phyloP scores from a whole-genome alignment of 2,329 filamentous ascomycete species.

The Xylariaceae sp. region DNA sequence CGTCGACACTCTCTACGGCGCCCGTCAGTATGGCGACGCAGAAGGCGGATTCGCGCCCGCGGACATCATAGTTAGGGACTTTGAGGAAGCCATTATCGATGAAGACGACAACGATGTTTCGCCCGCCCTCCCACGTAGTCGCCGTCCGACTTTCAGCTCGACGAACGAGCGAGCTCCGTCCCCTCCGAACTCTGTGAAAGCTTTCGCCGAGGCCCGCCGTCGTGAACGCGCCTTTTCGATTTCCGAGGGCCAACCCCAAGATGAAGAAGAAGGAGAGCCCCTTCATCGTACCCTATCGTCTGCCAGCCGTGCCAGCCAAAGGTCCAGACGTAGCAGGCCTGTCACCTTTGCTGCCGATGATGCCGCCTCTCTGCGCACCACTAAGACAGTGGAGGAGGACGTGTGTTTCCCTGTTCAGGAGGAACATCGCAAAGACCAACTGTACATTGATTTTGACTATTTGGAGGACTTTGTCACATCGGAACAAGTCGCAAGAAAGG shows the following conservation, averaged over 20 bases:
- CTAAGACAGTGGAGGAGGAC: conserved; percentile 74
- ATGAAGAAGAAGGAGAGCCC: conserved; percentile 45
- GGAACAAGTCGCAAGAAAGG: conserved; percentile 45
- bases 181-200: conserved; percentile 94
- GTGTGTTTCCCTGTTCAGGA: conserved; percentile 82
- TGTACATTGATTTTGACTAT: conserved; percentile 87
- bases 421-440: conserved; percentile 61
- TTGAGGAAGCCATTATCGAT: conserved; percentile 78
- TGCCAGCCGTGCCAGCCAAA: conserved; percentile 54
- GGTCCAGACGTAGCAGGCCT: conserved; percentile 41
- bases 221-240: conserved; percentile 67
- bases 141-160: conserved; percentile 54
- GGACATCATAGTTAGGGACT: conserved; percentile 61
- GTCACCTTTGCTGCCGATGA: conserved; percentile 56
- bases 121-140: conserved; percentile 40
- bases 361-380: conserved; percentile 54
- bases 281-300: conserved; percentile 68
- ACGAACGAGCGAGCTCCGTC: conserved; percentile 63
- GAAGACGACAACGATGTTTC: conserved; percentile 56
- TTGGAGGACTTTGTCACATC: conserved; percentile 82
- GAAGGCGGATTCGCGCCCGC: conserved; percentile 36
- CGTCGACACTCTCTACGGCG: conserved; percentile 62
- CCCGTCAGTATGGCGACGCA: conserved; percentile 41
- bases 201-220: conserved; percentile 85
- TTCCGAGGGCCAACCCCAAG: conserved; percentile 40